Conservation (phyloP, 306 rosid genomes). For the Clitoria ternatea region DNA sequence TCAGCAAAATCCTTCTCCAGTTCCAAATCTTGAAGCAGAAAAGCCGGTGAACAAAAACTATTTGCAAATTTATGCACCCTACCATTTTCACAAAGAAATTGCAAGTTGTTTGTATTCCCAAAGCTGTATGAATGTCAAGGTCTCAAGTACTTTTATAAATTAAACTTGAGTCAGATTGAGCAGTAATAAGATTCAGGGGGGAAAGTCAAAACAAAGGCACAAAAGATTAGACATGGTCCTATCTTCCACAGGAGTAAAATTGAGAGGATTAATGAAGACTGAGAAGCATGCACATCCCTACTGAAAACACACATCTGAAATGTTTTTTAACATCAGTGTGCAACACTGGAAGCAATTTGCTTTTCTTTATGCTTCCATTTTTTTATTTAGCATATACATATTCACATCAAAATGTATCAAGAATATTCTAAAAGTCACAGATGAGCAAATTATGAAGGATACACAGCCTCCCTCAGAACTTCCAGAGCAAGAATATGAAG, state of each 20-base stretch:
- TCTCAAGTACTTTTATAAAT: constrained; percentile 44
- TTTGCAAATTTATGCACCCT: constrained; percentile 91
- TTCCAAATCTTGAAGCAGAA: constrained; percentile 73
- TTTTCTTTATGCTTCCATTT: neutral
- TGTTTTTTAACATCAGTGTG: constrained; percentile 14
- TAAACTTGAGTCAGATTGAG: constrained; percentile 24
- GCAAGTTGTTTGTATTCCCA: constrained; percentile 76
- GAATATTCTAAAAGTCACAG: constrained; percentile 21
- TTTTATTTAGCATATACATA: neutral
- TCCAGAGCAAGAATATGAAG: constrained; percentile 83
- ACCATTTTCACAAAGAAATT: constrained; percentile 90
- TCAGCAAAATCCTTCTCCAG: constrained; percentile 41
- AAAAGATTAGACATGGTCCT: neutral
- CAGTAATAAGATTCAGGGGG: neutral
- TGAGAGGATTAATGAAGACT: neutral
- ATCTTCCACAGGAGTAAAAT: constrained; percentile 1
- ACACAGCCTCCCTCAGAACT: constrained; percentile 95
- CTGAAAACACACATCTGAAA: constrained; percentile 4
- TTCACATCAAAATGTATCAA: neutral
- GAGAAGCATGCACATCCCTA: neutral
- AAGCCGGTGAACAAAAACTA: constrained; percentile 94
- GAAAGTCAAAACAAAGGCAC: constrained; percentile 12
- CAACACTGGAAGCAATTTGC: constrained; percentile 3
- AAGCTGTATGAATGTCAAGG: constrained; percentile 76
- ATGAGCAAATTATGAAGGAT: constrained; percentile 55